A percentile compares a stretch with the other conserved stretches of the same genome.
Conservation (phyloP, 441 rosid species). For the Mallotus japonicus region DNA sequence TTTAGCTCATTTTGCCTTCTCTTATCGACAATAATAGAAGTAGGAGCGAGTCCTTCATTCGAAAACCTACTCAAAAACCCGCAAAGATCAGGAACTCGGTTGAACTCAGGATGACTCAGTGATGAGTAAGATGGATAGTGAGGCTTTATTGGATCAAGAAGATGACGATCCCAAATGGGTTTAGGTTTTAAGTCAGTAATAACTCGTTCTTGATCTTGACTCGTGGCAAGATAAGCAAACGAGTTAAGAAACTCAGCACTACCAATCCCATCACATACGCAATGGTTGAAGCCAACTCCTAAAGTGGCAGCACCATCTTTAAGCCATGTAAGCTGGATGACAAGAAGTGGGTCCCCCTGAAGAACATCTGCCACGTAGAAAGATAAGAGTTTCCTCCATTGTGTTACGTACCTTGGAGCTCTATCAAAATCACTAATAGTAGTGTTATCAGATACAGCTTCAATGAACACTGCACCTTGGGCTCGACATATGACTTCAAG, state of each 20-base stretch:
- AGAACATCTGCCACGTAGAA: slow-evolving; percentile 60
- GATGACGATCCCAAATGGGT: slow-evolving; percentile 75
- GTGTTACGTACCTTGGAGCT: slow-evolving; percentile 56
- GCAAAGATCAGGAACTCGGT: slow-evolving; percentile 51
- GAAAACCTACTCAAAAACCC: slow-evolving; percentile 57
- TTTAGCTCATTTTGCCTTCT: slow-evolving; percentile 47
- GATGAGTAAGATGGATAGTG: slow-evolving; percentile 18
- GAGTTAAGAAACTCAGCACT: slow-evolving; percentile 63
- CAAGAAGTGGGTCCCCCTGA: slow-evolving; percentile 62
- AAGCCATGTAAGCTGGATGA: slow-evolving; percentile 85
- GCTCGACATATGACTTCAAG: slow-evolving; percentile 60
- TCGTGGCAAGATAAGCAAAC: slow-evolving; percentile 49
- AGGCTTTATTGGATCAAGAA: slow-evolving; percentile 37
- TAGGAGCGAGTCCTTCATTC: slow-evolving; percentile 56
- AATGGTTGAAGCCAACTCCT: slow-evolving; percentile 68
- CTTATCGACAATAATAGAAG: slow-evolving; percentile 46
- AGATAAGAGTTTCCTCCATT: slow-evolving; percentile 68
- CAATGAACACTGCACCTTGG: slow-evolving; percentile 62
- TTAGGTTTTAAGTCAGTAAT: slow-evolving; percentile 26
- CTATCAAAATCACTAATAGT: slow-evolving; percentile 41
- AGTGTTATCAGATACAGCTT: slow-evolving; percentile 45
- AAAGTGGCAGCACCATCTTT: slow-evolving; percentile 65
- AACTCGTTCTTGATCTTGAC: slow-evolving; percentile 17
- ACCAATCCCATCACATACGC: slow-evolving; percentile 70
- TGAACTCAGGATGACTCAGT: slow-evolving; percentile 52